Conservation (phyloP, 169 alveolate genomes). For the Plasmodium gonderi region DNA sequence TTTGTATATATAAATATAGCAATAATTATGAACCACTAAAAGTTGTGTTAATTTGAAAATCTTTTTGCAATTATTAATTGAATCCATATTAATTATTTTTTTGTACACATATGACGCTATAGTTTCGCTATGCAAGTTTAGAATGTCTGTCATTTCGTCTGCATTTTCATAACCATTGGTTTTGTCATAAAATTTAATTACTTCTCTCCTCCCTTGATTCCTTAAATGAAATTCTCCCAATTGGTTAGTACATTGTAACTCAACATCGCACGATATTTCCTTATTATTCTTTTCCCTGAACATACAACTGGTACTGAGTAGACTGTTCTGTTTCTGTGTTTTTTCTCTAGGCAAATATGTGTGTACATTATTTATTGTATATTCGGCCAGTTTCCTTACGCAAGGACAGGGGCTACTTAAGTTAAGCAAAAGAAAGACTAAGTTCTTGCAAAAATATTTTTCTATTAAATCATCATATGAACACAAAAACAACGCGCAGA, state of each 20-base stretch:
- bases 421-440: slow-evolving; percentile 4
- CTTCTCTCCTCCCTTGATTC: not conserved
- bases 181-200: too few relatives aligned
- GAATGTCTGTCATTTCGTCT: not conserved
- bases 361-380: slow-evolving; percentile 5
- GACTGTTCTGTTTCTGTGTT: not conserved
- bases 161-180: too few relatives aligned
- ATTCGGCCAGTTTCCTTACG: not conserved
- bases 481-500: slow-evolving; percentile 3
- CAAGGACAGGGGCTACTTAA: not conserved
- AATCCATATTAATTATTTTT: slow-evolving; percentile 39
- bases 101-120: slow-evolving; percentile 16
- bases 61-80: not conserved
- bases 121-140: not conserved
- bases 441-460: slow-evolving; percentile 9
- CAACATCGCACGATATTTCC: not conserved
- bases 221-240: not conserved
- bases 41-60: not conserved
- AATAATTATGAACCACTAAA: not conserved
- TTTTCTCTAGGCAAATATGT: not conserved
- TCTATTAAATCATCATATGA: slow-evolving; percentile 20
- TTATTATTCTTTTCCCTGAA: not conserved
- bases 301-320: not conserved
- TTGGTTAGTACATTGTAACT: not conserved
- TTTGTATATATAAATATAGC: slow-evolving; percentile 5